Evolutionary conservation across 495 filamentous ascomycete species (phyloP).

Genomic region (Penicillium bialowiezense): DNA sequence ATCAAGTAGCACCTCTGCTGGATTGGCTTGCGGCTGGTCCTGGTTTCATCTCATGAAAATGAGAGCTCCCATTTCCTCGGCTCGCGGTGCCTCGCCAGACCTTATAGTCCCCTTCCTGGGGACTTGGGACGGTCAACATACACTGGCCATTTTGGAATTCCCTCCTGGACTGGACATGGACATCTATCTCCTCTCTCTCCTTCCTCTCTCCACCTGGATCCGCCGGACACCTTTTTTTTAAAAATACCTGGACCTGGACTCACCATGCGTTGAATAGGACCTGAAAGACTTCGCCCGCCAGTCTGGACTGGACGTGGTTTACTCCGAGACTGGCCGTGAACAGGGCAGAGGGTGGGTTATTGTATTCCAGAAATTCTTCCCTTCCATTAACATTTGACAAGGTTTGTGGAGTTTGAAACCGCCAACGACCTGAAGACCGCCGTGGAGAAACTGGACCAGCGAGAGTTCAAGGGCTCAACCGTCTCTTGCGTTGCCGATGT

Average conservation of each 20-base stretch:
- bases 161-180: constrained; percentile 22
- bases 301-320: constrained; percentile 95
- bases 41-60: neutral
- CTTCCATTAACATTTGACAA: constrained; percentile 42
- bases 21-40: neutral
- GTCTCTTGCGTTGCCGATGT: constrained; percentile 87
- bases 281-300: constrained; percentile 99
- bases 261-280: constrained; percentile 64
- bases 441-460: constrained; percentile 86
- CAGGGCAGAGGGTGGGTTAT: constrained; percentile 84
- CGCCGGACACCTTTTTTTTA: constrained; percentile 1
- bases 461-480: constrained; percentile 82
- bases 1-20: neutral
- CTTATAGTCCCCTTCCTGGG: too few species aligned
- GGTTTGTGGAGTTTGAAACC: constrained; percentile 98
- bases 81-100: too few species aligned
- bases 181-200: constrained; percentile 1
- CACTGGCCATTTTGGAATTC: constrained; percentile 9
- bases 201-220: constrained; percentile 11
- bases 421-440: constrained; percentile 83
- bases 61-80: too few species aligned
- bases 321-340: constrained; percentile 92
- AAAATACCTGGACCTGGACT: constrained; percentile 44
- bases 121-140: constrained; percentile 1
- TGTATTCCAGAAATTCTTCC: constrained; percentile 5